phyloP scores from a whole-genome alignment of 75 land plant species.

The Chamaecyparis obtusa region DNA sequence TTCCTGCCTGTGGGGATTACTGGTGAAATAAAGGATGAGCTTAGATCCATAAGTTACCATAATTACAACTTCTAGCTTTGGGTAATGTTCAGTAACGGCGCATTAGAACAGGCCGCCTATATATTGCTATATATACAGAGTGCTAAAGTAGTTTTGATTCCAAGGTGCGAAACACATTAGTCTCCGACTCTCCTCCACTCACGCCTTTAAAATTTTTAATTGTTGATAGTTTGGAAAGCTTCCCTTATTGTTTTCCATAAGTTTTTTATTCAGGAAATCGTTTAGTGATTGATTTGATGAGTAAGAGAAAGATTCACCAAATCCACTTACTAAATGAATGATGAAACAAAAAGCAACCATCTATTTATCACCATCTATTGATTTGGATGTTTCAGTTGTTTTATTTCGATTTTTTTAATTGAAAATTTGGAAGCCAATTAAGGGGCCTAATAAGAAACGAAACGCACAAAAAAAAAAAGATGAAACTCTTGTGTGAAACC shows the following conservation, averaged over 20 bases:
- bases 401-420: no score
- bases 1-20: background rate
- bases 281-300: background rate
- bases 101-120: no score
- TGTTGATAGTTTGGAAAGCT: background rate
- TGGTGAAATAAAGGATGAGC: background rate
- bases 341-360: background rate
- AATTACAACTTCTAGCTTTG: background rate
- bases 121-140: background rate
- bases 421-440: no score
- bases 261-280: background rate
- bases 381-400: no score
- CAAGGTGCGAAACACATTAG: background rate
- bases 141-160: background rate
- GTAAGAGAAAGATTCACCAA: background rate
- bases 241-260: background rate
- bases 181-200: background rate
- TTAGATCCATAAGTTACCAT: background rate
- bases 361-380: background rate
- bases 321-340: background rate
- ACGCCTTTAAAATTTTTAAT: no score
- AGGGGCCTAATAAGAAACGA: no score
- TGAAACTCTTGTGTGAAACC: no score
- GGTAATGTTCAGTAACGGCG: background rate
- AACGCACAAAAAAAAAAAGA: no score